Base-by-base conservation (phyloP, 1,139 yeast genomes). In the Hemisphaericaspora lyxosophila region DNA sequence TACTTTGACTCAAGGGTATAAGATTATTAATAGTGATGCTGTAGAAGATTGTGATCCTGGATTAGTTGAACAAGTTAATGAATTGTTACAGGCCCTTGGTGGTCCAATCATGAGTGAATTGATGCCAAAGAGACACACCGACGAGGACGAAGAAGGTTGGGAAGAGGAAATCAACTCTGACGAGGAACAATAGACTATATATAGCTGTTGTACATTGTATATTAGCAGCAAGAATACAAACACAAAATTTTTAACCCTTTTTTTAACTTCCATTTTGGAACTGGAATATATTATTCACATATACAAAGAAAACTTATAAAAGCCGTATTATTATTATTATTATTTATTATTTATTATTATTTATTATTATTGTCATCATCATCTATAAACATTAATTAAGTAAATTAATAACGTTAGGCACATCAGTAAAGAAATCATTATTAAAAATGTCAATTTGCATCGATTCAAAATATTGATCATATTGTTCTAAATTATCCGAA, bases 1-100 rank as follows among this genome's bases (percentile, higher is more conserved):
- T n/a, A 67, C 81, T 1, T 64, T 82, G 42, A 78, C 84, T 27
- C 73, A 71, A 49, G 85, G 81, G 1, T 70, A 60, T 48, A 78
- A 78, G 47, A 60, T 76, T 26, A 59, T 74, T 22, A 69, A 73
- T 45, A 60, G 70, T 14, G 67, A 66, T 6, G 70, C 64, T 5
- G 59, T 53, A 15, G 76, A 67, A 38, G 82, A 77, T 18, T 62
- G 75, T 13, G 82, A 80, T 40, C 68, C 67, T 8, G 89, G 82
- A 47, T 57, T 84, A 39, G 59, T 71, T 16, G 68, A 64, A 11
- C 84, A 80, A 42, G 73, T 85, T 1, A 59, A 64, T 33, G 64
- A 54, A 9, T 59, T 84, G 44, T 60, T 82, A 40, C 48, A 57
- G 5, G 80, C 75, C 43, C 60, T 82, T 30, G 89, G 88, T 4